Evolutionary conservation across 2,329 filamentous ascomycete species (phyloP), one percentile per base, ranked within the genome.

Genomic region (Fusarium heterosporum): DNA sequence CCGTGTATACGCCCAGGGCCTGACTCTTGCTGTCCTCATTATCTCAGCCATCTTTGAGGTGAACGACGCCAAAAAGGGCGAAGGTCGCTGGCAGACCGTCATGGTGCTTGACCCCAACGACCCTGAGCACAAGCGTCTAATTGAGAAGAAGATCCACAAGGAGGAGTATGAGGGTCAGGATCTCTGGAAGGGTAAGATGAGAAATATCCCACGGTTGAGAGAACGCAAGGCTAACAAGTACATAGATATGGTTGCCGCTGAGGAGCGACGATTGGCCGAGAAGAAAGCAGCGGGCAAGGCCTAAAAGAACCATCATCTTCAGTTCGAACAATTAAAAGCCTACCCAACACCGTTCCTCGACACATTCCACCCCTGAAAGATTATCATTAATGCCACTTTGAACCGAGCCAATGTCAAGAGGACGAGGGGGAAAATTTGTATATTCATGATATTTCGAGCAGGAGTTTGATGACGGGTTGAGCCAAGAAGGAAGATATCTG

Each of bases 91-190:
- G 91, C 90, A 96, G 85, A 96, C 92, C 3, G 85, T 97, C 72
- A 89, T 89, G 85, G 86, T 96, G 13, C 69, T 94, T 42, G 92
- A 95, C 78, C 91, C 92, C 52, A 84, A 92, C 69, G 93, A 97
- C 76, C 93, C 92, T 3, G 88, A 90, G 80, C 92, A 94, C 79
- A 91, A 93, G 85, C 84, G 91, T 73, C 77, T 93, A 70, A 92
- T 96, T 70, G 92, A 96, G 86, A 95, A 94, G 88, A 89, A 84
- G 81, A 87, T 96, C 54, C 92, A 96, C 78, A 92, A 93, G 81
- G 93, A 96, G 83, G 85, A 92, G 66, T 96, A 96, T 78, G 86
- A 90, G 76, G 92, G 93, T 42, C 92, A 97, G 82, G 94, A 98
- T 79, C 85, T 97, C 73, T 99, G 96, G 96, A 96, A 88, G 83